Base-by-base conservation (phyloP, 352 stramenopile species). In the Globisporangium middletonii region DNA sequence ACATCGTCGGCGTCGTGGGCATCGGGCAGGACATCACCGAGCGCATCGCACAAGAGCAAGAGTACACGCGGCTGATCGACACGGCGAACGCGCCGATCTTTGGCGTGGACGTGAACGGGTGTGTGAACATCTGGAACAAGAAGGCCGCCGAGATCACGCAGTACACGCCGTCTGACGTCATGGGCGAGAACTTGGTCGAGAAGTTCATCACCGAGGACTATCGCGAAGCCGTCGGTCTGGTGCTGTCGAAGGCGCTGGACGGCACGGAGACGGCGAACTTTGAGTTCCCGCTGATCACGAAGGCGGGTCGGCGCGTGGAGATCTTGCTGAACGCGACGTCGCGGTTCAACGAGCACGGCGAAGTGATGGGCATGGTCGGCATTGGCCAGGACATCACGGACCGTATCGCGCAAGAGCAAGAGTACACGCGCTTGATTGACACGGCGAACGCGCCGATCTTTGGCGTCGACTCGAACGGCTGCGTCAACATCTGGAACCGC, bases 381-480 rank as follows among this genome's bases (percentile, higher is more conserved):
- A 69, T 69, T 27, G 63, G 63, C 16, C 63, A 70, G 44, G 63
- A 69, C 49, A 72, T 63, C 50, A 67, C 64, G 3, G 61, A 62
- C 0, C 51, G 59, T 1, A 66, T 74, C 49, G 71, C 67, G 0
- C 75, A 95, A 43, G 77, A 96, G 23, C 73, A 88, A 12, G 78
- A 92, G 59, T 89, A 90, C 53, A 75, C 57, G 0, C 67, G 79
- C 0, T 43, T 94, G 1, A 89, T 95, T 35, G 86, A 95, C 50
- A 92, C 79, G 12, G 83, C 86, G 0, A 93, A 95, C 51, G 77
- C 82, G 16, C 79, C 83, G 16, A 94, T 94, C 53, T 92, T 96
- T 60, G 86, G 84, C 12, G 68, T 81, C 1, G 68, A 79, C 23
- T 60, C 54, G 0, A 58, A 70, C 1, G 61, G 64, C 0, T 41